Base-by-base conservation (phyloP, 805 yeast species). In the Limtongozyma cylindracea region DNA sequence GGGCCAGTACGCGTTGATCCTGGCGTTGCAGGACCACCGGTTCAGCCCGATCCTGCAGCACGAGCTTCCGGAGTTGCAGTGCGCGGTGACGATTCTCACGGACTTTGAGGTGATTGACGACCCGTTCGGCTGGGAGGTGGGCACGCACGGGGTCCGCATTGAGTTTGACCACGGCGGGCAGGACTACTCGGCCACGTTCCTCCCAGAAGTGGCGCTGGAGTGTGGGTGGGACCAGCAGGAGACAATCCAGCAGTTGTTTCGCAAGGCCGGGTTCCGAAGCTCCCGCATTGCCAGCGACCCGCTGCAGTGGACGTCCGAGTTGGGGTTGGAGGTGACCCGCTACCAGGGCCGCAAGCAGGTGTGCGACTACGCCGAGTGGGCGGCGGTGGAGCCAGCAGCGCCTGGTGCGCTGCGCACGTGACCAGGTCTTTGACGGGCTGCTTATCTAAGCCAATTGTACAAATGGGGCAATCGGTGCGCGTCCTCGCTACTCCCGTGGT, bases 141-240 rank as follows among this genome's bases (percentile, higher is more conserved):
- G 98, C 0, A 38, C 35, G 9, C 88, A 88, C 40, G 98, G 98
- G 0, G 58, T 88, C 11, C 54, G 64, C 24, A 56, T 80, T 5
- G 38, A 45, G 10, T 63, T 77, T 31, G 37, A 36, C 8, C 33
- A 45, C 11, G 31, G 37, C 6, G 54, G 57, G 2, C 35, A 44
- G 4, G 27, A 37, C 1, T 54, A 49, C 24, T 60, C 70, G 22
- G 78, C 95, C 0, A 88, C 96, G 0, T 88, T 78, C 32, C 45
- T 88, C 19, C 98, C 98, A 0, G 73, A 67, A 19, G 96, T 88
- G 2, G 91, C 94, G 12, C 54, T 47, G 4, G 96, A 84, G 31
- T 91, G 82, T 32, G 65, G 61, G 2, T 78, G 94, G 93, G 58
- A 56, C 30, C 59, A 72, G 33, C 45, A 48, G 10, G 68, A 73